Evolutionary conservation across 1,284 basidiomycete species (phyloP).

Genomic region (Malassezia furfur): DNA sequence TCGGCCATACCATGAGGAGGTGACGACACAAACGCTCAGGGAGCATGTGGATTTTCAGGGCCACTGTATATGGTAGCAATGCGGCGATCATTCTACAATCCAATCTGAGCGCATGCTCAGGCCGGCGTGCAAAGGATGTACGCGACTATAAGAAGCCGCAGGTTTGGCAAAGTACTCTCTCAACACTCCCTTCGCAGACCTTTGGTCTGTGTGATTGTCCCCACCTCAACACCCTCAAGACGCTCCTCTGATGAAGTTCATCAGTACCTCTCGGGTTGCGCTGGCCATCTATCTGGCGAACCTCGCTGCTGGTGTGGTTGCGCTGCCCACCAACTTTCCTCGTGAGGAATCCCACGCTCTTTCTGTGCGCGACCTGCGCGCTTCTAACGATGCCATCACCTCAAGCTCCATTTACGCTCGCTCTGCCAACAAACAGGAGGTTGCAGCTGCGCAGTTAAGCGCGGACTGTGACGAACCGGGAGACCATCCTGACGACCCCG

Average conservation of each 20-base stretch:
- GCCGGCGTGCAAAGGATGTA: too few species aligned
- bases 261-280: conserved; percentile 6
- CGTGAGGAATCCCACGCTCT: neutral
- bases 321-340: neutral
- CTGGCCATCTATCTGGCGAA: conserved; percentile 10
- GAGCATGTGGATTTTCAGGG: too few species aligned
- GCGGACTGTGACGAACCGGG: conserved; percentile 3
- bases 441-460: neutral
- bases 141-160: too few species aligned
- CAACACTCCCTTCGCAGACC: too few species aligned
- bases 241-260: conserved; percentile 11
- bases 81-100: neutral
- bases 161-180: too few species aligned
- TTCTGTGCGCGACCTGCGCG: neutral
- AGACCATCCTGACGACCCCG: neutral
- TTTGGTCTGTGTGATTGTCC: too few species aligned
- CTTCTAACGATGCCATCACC: neutral
- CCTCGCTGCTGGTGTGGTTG: neutral
- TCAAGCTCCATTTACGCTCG: neutral
- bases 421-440: neutral
- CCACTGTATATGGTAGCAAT: neutral
- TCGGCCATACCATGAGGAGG: neutral
- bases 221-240: neutral
- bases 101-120: too few species aligned
- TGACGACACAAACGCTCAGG: neutral